These are phyloP conservation scores for Leccinum cinnamomeum DNA, from an alignment of 1,284 basidiomycete species.

Conservation along the genomic window DNA sequence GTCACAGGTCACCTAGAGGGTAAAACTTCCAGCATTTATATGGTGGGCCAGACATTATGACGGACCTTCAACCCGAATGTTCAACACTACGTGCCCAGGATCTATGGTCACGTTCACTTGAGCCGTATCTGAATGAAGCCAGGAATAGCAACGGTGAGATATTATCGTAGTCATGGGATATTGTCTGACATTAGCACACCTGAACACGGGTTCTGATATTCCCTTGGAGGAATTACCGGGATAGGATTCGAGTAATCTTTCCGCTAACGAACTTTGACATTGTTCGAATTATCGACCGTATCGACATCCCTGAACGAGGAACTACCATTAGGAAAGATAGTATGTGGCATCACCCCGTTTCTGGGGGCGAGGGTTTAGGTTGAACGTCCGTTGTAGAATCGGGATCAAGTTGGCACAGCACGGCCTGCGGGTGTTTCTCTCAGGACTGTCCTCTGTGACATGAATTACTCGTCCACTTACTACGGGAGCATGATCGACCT, in stretches of 20 bases:
- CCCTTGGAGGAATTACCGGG: not conserved
- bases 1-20: not conserved
- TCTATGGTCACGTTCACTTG: conserved; percentile 18
- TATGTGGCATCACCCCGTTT: conserved; percentile 68
- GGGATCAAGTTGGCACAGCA: conserved; percentile 41
- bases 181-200: conserved; percentile 4
- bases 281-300: not conserved
- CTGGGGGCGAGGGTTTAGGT: conserved; percentile 71
- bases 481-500: conserved; percentile 23
- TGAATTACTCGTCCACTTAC: conserved; percentile 56
- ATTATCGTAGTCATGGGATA: conserved; percentile 21
- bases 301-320: conserved; percentile 21
- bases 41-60: not conserved
- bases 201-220: not conserved
- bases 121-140: conserved; percentile 2
- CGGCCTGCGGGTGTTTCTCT: conserved; percentile 39
- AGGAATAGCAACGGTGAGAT: conserved; percentile 19
- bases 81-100: not conserved
- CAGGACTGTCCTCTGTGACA: conserved; percentile 54
- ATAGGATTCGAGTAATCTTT: not conserved
- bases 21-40: conserved; percentile 12
- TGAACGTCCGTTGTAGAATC: conserved; percentile 60
- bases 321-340: conserved; percentile 61
- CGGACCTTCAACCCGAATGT: conserved; percentile 6
- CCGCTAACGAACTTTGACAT: not conserved